Evolutionary conservation across 192 early-diverging fungal genomes (phyloP).

Genomic region (Coemansia umbellata): DNA sequence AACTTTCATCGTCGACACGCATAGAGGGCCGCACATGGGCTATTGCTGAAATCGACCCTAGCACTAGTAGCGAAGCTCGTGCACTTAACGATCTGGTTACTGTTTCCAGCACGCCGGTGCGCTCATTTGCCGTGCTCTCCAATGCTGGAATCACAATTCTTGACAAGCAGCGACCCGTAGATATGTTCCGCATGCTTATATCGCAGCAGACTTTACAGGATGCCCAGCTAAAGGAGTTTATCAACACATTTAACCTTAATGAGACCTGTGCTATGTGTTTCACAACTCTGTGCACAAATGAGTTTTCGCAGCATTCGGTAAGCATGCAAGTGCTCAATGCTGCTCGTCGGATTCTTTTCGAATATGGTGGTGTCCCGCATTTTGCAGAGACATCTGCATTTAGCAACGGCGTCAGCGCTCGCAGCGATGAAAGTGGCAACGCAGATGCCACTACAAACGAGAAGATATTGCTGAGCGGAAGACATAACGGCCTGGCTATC

Average conservation of each 20-base stretch:
- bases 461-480: conserved; percentile 57
- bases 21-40: conserved; percentile 82
- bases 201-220: conserved; percentile 38
- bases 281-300: conserved; percentile 59
- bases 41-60: conserved; percentile 57
- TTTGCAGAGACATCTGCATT: conserved; percentile 30
- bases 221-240: conserved; percentile 50
- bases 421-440: background rate
- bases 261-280: conserved; percentile 88
- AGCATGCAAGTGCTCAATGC: conserved; percentile 30
- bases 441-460: background rate
- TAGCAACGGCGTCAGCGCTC: background rate
- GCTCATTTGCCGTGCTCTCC: conserved; percentile 71
- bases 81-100: conserved; percentile 65
- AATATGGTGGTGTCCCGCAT: conserved; percentile 45
- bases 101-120: conserved; percentile 53
- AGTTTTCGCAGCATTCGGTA: background rate
- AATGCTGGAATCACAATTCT: conserved; percentile 67
- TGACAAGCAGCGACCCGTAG: conserved; percentile 73
- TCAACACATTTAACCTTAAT: conserved; percentile 56
- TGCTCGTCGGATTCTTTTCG: conserved; percentile 40
- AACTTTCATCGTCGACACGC: conserved; percentile 48
- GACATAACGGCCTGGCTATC: conserved; percentile 72
- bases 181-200: conserved; percentile 64
- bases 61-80: conserved; percentile 11